Percentiles rank a stretch among this genome's conserved stretches.
These are phyloP conservation scores for Emergomyces africanus DNA, from an alignment of 2,329 filamentous ascomycete species.

Conservation along the genomic window DNA sequence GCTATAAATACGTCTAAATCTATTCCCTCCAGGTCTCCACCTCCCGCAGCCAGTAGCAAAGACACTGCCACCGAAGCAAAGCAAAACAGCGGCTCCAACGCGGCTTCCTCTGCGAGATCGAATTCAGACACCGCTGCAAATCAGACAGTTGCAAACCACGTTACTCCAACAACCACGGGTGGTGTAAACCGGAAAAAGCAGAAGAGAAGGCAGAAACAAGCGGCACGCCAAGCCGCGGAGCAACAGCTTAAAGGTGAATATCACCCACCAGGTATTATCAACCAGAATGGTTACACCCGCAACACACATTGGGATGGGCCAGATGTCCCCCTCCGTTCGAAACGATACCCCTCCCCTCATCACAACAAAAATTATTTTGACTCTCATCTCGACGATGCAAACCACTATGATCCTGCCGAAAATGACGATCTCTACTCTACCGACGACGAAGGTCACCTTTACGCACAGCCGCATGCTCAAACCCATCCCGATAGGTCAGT, in stretches of 20 bases:
- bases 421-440: conserved; percentile 45
- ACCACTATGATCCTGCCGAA: conserved; percentile 34
- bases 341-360: conserved; percentile 14
- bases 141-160: not conserved
- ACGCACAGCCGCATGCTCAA: conserved; percentile 16
- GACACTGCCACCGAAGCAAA: not conserved
- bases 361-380: conserved; percentile 17
- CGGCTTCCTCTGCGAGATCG: conserved; percentile 14
- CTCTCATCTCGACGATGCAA: conserved; percentile 20
- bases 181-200: conserved; percentile 84
- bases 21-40: not conserved
- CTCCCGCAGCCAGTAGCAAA: conserved; percentile 4
- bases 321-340: not conserved
- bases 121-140: conserved; percentile 1
- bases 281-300: conserved; percentile 25
- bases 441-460: conserved; percentile 37
- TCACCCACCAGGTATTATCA: conserved; percentile 13
- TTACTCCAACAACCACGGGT: not conserved
- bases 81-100: conserved; percentile 16
- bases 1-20: conserved; percentile 6
- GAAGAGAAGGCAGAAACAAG: conserved; percentile 76
- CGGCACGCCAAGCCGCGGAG: conserved; percentile 54
- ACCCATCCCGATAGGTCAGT: conserved; percentile 13
- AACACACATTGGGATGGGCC: conserved; percentile 9
- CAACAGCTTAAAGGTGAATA: conserved; percentile 28